Conservation (phyloP, 495 filamentous ascomycete genomes). For the Darksidea phi region DNA sequence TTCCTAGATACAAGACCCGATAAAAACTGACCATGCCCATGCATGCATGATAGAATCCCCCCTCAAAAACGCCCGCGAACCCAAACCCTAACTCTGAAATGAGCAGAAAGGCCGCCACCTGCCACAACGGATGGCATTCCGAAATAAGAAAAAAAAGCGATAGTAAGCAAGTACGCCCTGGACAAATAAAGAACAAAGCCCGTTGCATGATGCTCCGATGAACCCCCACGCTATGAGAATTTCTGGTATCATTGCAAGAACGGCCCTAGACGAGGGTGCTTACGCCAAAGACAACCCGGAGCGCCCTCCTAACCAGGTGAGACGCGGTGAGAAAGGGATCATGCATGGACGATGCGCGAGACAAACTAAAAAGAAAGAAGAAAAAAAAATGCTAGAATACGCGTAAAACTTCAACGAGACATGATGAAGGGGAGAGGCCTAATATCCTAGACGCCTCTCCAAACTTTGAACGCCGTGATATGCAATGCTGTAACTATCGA, state of each 20-base stretch:
- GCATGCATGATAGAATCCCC: too few relatives aligned
- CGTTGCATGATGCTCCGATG: too few relatives aligned
- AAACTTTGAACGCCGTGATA: not conserved
- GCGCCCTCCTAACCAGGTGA: conserved; percentile 50
- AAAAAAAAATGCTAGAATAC: too few relatives aligned
- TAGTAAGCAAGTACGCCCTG: too few relatives aligned
- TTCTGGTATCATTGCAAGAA: not conserved
- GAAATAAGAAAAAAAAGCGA: too few relatives aligned
- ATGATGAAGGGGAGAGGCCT: not conserved
- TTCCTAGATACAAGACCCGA: too few relatives aligned
- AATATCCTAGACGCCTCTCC: not conserved
- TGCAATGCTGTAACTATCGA: not conserved
- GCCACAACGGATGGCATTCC: too few relatives aligned
- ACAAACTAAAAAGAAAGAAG: not conserved
- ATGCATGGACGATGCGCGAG: not conserved
- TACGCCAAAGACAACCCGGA: conserved; percentile 57
- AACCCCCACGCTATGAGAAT: not conserved
- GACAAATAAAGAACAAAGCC: too few relatives aligned
- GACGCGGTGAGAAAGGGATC: not conserved
- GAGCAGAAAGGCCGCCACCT: too few relatives aligned
- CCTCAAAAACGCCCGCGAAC: too few relatives aligned
- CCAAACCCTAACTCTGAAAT: too few relatives aligned
- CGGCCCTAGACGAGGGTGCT: conserved; percentile 50
- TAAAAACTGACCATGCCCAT: conserved; percentile 1
- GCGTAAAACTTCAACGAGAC: not conserved